Percentiles rank a stretch among this genome's conserved stretches.
These are phyloP conservation scores for Coemansia reversa DNA, from an alignment of 192 early-diverging fungal genomes.

Conservation along the genomic window DNA sequence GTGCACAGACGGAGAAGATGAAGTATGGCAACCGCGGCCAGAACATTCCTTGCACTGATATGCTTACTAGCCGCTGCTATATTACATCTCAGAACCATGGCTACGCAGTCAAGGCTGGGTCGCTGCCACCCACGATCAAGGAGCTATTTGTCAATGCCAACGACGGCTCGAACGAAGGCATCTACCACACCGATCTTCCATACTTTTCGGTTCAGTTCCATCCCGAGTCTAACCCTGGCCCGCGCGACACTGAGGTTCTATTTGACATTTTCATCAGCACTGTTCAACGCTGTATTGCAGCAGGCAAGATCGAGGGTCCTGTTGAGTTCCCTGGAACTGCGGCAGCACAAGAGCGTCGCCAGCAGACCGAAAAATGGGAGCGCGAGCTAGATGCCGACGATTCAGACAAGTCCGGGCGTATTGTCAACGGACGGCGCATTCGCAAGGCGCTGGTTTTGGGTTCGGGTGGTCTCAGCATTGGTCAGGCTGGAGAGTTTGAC, in stretches of 20 bases:
- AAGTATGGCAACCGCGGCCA: constrained; percentile 99
- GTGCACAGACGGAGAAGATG: constrained; percentile 93
- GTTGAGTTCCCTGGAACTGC: constrained; percentile 67
- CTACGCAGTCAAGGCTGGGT: constrained; percentile 85
- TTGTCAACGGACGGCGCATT: constrained; percentile 62
- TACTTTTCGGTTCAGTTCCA: constrained; percentile 99
- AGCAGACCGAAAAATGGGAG: constrained; percentile 46
- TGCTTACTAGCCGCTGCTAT: constrained; percentile 94
- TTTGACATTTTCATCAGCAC: constrained; percentile 93
- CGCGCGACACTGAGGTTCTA: constrained; percentile 94
- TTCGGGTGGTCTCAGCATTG: constrained; percentile 95
- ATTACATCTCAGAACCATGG: constrained; percentile 99
- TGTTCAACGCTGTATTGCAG: constrained; percentile 65
- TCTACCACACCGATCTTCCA: constrained; percentile 84
- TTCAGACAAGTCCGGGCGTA: constrained; percentile 49
- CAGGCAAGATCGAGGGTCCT: constrained; percentile 69
- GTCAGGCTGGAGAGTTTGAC: constrained; percentile 99
- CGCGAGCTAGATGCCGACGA: constrained; percentile 41
- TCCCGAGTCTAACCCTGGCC: constrained; percentile 94
- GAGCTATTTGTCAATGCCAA: constrained; percentile 98
- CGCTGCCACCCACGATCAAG: constrained; percentile 63
- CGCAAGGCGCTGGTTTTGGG: constrained; percentile 96
- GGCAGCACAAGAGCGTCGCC: constrained; percentile 33
- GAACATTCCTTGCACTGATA: constrained; percentile 98
- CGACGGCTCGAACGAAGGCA: constrained; percentile 98